A percentile compares a stretch with the other conserved stretches of the same genome.
These are phyloP conservation scores for Gossypioides kirkii DNA, from an alignment of 345 rosid genomes.

Conservation along the genomic window DNA sequence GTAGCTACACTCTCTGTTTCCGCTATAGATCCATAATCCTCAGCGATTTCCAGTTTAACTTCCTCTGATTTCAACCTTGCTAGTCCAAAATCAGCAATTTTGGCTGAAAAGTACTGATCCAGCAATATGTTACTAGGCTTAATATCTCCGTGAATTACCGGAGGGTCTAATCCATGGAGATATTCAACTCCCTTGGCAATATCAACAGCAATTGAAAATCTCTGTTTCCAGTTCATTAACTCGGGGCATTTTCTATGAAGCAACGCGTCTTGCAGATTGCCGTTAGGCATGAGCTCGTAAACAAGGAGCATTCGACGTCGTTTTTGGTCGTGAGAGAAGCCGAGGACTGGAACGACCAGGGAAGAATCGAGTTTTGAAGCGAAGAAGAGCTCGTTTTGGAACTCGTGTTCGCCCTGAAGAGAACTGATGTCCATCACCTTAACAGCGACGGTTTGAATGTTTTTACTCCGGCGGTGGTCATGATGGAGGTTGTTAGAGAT, in stretches of 20 bases:
- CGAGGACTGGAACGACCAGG: slow-evolving; percentile 53
- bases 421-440: slow-evolving; percentile 91
- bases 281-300: slow-evolving; percentile 77
- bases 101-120: slow-evolving; percentile 64
- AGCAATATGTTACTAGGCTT: slow-evolving; percentile 78
- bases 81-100: slow-evolving; percentile 76
- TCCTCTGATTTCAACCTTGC: slow-evolving; percentile 58
- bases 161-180: slow-evolving; percentile 65
- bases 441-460: slow-evolving; percentile 46
- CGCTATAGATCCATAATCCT: slow-evolving; percentile 60
- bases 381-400: slow-evolving; percentile 80
- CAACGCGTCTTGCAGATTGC: slow-evolving; percentile 83
- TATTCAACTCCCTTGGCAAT: slow-evolving; percentile 69
- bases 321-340: slow-evolving; percentile 69
- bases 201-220: slow-evolving; percentile 52
- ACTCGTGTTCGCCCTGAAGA: slow-evolving; percentile 87
- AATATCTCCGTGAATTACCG: slow-evolving; percentile 80
- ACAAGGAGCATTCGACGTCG: slow-evolving; percentile 61
- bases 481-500: slow-evolving; percentile 23
- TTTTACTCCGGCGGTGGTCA: not conserved
- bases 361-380: slow-evolving; percentile 61
- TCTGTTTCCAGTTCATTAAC: slow-evolving; percentile 55
- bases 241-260: slow-evolving; percentile 61
- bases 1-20: slow-evolving; percentile 74
- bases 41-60: slow-evolving; percentile 31